These are phyloP conservation scores for Hippophae gyantsensis DNA, from an alignment of 306 rosid genomes.

Conservation along the genomic window DNA sequence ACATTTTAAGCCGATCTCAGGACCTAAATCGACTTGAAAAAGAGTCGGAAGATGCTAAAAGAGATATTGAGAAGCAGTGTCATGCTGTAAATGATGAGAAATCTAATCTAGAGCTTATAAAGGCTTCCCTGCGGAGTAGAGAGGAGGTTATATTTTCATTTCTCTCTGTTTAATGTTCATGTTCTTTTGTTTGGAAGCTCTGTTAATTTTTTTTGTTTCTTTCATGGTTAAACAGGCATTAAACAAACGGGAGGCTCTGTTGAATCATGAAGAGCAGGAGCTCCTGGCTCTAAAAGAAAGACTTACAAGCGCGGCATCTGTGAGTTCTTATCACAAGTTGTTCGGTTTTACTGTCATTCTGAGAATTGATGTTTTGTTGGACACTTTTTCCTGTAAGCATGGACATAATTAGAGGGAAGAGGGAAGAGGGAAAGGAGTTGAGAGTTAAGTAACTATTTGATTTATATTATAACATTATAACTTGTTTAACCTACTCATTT, in stretches of 20 bases:
- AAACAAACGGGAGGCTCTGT: conserved; percentile 39
- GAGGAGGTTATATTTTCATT: conserved; percentile 54
- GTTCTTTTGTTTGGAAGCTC: conserved; percentile 13
- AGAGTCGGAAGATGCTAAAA: conserved; percentile 54
- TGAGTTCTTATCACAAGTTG: conserved; percentile 25
- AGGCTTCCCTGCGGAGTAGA: conserved; percentile 42
- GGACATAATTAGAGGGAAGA: background rate
- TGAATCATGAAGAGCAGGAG: conserved; percentile 64
- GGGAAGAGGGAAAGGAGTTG: background rate
- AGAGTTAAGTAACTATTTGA: background rate
- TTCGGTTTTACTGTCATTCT: background rate
- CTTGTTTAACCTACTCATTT: background rate
- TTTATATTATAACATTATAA: background rate
- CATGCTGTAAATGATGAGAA: conserved; percentile 49
- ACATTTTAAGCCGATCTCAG: conserved; percentile 49
- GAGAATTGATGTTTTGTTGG: background rate
- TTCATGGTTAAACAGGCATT: conserved; percentile 40
- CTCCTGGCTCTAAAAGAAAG: conserved; percentile 48
- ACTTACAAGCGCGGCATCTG: conserved; percentile 62
- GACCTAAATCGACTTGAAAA: conserved; percentile 65
- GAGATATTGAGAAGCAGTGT: conserved; percentile 41
- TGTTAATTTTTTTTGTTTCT: conserved; percentile 17
- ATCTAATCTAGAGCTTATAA: conserved; percentile 47
- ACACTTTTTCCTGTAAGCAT: background rate
- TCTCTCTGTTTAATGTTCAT: background rate